Evolutionary conservation across 2,329 filamentous ascomycete genomes (phyloP).

Genomic region (Pseudonectria buxi): DNA sequence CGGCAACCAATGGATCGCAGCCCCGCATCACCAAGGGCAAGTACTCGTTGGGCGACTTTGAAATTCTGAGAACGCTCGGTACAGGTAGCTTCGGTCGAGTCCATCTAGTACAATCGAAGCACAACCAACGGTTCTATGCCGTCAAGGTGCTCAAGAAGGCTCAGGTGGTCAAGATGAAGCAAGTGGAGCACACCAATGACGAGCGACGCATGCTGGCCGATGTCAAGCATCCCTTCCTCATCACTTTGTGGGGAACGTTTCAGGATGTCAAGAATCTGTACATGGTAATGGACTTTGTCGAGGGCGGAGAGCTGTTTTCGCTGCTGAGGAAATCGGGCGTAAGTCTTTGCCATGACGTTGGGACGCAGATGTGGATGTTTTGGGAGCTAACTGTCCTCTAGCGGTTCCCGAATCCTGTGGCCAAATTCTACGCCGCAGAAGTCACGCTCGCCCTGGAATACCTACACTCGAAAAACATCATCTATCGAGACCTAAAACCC

Average conservation of each 20-base stretch:
- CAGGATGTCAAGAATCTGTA: slow-evolving; percentile 93
- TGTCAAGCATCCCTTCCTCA: slow-evolving; percentile 95
- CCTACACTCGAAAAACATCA: slow-evolving; percentile 88
- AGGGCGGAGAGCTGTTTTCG: slow-evolving; percentile 95
- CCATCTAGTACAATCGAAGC: slow-evolving; percentile 92
- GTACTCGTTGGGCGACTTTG: slow-evolving; percentile 88
- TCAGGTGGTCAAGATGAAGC: slow-evolving; percentile 99
- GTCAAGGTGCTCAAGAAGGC: slow-evolving; percentile 98
- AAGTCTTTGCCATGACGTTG: slow-evolving; percentile 28
- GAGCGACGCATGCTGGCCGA: slow-evolving; percentile 92
- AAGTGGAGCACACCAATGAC: slow-evolving; percentile 98
- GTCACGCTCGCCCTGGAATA: slow-evolving; percentile 95
- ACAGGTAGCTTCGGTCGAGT: slow-evolving; percentile 96
- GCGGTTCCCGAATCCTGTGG: slow-evolving; percentile 97
- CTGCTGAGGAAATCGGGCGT: slow-evolving; percentile 87
- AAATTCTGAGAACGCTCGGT: slow-evolving; percentile 82
- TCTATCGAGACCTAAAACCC: slow-evolving; percentile 95
- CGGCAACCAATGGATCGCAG: slow-evolving; percentile 29
- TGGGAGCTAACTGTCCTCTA: slow-evolving; percentile 31
- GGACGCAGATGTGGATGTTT: background rate
- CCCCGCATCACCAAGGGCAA: slow-evolving; percentile 85
- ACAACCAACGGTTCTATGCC: slow-evolving; percentile 97
- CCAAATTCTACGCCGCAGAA: slow-evolving; percentile 98
- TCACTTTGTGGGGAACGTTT: slow-evolving; percentile 97
- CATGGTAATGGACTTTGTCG: slow-evolving; percentile 99